Base-by-base conservation (phyloP, 1,139 yeast species). In the Arxiozyma bovina region DNA sequence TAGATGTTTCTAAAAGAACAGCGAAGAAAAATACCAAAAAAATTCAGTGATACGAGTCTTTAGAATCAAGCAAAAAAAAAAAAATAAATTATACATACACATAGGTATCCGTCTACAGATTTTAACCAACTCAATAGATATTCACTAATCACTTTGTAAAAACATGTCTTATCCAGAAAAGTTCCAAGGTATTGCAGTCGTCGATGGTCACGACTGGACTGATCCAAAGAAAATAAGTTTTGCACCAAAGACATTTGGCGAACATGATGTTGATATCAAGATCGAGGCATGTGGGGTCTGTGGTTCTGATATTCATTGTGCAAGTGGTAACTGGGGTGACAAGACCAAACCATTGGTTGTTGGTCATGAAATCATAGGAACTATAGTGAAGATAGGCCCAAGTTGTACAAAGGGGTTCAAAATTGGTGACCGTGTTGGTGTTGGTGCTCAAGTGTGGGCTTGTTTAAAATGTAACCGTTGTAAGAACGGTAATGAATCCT, bases 231-330 rank as follows among this genome's bases (percentile, higher is more conserved):
- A 70, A 48, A 70, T 72, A 34, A 61, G 69, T 2, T 51, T 25
- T 52, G 57, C 58, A 30, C 73, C 74, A 55, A 73, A 73, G 57
- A 55, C 60, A 2, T 66, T 71, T 51, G 69, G 61, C 47, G 66
- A 63, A 11, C 55, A 59, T 18, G 75, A 72, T 56, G 63, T 73
- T 46, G 75, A 72, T 57, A 63, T 73, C 50, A 71, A 72, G 58
- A 63, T 73, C 50, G 72, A 69, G 58, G 70, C 75, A 52, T 79
- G 83, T 65, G 84, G 84, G 56, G 74, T 80, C 54, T 80, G 85
- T 69, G 83, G 82, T 23, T 72, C 79, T 25, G 85, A 80, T 62
- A 76, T 74, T 56, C 75, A 73, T 51, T 64, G 68, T 66, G 63
- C 67, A 12, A 58, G 58, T 23, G 60, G 52, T 40, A 62, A 57